Base-by-base conservation (phyloP, 176 grass and related monocot species). In the Musa acuminata region DNA sequence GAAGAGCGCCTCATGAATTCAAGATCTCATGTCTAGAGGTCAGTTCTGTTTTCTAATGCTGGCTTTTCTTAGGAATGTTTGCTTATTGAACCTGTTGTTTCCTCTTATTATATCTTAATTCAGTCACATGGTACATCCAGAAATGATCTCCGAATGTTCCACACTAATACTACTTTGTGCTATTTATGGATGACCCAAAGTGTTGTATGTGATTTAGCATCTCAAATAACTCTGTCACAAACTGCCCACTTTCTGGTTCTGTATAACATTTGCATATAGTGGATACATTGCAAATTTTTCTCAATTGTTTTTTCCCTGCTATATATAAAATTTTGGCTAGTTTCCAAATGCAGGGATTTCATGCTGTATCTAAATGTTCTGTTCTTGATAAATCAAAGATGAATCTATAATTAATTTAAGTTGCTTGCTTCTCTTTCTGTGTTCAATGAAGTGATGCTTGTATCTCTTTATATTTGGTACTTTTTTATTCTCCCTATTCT, bases 1-100 rank as follows among this genome's bases (percentile, higher is more conserved):
- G 93, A 84, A 92, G 89, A 85, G 93, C 93, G 72, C 93, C 93
- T 71, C 93, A 96, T 78, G 93, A 96, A 86, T 96, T 96, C 80
- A 96, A 92, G 89, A 96, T 96, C 80, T 88, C 93, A 49, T 96
- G 93, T 68, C 81, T 96, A 76, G 93, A 87, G 85, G 93, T 96
- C 71, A 86, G 63, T 22, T 71, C 16, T 71, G 14, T 60, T 11
- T 53, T 78, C 13, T 24, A n/a, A 20, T 25, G 11, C 43, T 43
- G 35, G 35, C 35, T 43, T 43, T 6, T 43, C 35, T n/a, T 49
- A 19, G 7, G 2, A 75, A 60, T 48, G 1, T 75, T 52, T 77
- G 60, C 6, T 77, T 19, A 13, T 27, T 53, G 43, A 53, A 25
- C 35, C 35, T 43, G 35, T 77, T 65, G 13, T 67, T 35, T 57